Evolutionary conservation across 148 eudicot genomes (phyloP).

Genomic region (Pharnaceum exiguum): DNA sequence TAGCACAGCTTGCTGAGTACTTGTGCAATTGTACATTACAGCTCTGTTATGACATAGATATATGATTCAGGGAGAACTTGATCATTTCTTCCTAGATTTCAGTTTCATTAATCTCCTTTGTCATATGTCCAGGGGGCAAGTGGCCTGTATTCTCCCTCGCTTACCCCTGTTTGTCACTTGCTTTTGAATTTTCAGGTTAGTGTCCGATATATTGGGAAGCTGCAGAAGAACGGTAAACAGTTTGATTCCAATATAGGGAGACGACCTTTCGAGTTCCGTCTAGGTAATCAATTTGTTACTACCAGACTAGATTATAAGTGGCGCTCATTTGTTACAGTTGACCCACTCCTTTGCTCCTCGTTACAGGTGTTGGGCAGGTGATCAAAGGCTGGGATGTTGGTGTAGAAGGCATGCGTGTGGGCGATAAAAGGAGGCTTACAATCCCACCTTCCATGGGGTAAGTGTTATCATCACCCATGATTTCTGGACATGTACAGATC

Average conservation of each 20-base stretch:
- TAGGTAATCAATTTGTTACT: constrained; percentile 39
- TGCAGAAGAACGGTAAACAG: constrained; percentile 62
- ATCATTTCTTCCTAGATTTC: too few species aligned
- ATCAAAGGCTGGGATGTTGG: constrained; percentile 99
- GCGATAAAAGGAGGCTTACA: constrained; percentile 90
- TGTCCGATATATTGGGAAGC: constrained; percentile 77
- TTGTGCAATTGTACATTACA: too few species aligned
- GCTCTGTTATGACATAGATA: too few species aligned
- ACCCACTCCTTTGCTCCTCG: constrained; percentile 2
- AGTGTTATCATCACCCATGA: background rate
- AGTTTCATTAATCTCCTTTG: background rate
- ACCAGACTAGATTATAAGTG: background rate
- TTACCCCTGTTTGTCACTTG: background rate
- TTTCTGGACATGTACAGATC: too few species aligned
- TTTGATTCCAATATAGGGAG: constrained; percentile 73
- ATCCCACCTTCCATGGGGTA: constrained; percentile 98
- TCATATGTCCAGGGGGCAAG: background rate
- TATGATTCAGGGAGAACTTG: too few species aligned
- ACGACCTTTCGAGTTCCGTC: constrained; percentile 78
- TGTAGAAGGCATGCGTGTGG: constrained; percentile 93
- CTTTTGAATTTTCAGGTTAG: constrained; percentile 47
- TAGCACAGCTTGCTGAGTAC: too few species aligned
- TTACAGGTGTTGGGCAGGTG: constrained; percentile 75
- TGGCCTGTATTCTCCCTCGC: background rate
- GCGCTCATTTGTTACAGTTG: background rate